Evolutionary conservation across 495 filamentous ascomycete species (phyloP).

Genomic region (Chaetomium cochliodes): DNA sequence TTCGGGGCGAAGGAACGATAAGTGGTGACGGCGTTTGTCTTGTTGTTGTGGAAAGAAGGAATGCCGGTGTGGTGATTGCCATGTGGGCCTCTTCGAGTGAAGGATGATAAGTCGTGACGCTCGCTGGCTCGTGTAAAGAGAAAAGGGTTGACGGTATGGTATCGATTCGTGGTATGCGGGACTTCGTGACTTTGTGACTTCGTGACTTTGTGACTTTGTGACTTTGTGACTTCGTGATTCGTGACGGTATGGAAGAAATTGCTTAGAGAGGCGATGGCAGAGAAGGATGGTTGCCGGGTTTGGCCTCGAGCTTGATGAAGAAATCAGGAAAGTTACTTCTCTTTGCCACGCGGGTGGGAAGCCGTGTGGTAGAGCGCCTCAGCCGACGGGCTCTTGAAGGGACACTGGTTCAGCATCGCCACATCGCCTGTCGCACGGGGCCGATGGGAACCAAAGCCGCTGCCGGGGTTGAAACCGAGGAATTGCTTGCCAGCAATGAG

Average conservation of each 20-base stretch:
- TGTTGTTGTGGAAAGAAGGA: no score
- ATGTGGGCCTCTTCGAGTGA: slow-evolving; percentile 8
- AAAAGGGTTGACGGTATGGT: not conserved
- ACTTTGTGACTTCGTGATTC: slow-evolving; percentile 1
- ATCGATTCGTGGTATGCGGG: not conserved
- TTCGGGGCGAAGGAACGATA: no score
- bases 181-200: not conserved
- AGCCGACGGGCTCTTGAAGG: slow-evolving; percentile 25
- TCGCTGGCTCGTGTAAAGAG: not conserved
- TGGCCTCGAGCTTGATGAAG: not conserved
- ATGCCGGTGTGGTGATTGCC: slow-evolving; percentile 3
- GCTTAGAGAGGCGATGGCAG: not conserved
- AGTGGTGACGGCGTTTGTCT: no score
- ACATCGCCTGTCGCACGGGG: not conserved
- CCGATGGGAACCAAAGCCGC: slow-evolving; percentile 25
- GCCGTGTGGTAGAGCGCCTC: slow-evolving; percentile 23
- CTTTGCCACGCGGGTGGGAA: slow-evolving; percentile 1
- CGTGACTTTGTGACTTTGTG: not conserved
- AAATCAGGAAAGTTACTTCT: not conserved
- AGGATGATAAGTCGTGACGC: slow-evolving; percentile 9
- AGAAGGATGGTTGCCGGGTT: not conserved
- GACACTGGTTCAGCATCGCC: slow-evolving; percentile 14
- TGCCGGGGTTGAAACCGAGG: slow-evolving; percentile 25
- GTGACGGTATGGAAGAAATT: not conserved
- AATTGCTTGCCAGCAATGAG: slow-evolving; percentile 27